Base-by-base conservation (phyloP, 768 basidiomycete species). In the Cystofilobasidium capitatum region DNA sequence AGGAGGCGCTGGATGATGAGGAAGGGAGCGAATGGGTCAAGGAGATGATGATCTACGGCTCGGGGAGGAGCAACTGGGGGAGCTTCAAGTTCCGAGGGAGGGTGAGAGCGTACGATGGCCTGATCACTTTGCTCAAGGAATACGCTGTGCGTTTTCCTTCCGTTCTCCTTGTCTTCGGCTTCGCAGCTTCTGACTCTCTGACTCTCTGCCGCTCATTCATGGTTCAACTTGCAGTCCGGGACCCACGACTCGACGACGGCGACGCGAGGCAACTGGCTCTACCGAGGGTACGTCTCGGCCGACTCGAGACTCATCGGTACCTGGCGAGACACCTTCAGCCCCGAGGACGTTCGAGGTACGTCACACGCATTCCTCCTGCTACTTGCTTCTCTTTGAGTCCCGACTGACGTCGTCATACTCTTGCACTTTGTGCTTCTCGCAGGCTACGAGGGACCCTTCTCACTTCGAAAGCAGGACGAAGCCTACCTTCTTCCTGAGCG, bases 381-480 rank as follows among this genome's bases (percentile, higher is more conserved):
- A 10, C 9, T 58, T 12, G 17, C 55, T 4, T 16, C 26, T 37
- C 54, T 35, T n/a, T 40, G 20, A 10, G 22, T n/a, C n/a, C n/a
- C n/a, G n/a, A n/a, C n/a, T n/a, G n/a, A n/a, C n/a, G n/a, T n/a
- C n/a, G n/a, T n/a, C n/a, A n/a, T n/a, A n/a, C n/a, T n/a, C n/a
- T n/a, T n/a, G n/a, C n/a, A 14, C n/a, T 24, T 35, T 39, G 14
- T 31, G 17, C 24, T 29, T 7, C 29, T 36, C 24, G 26, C 57
- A 66, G 65, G 65, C 26, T 66, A 66, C 65, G 65, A 66, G 57
- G 65, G 65, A 8, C 42, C 65, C 1, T 66, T 66, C 55, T 57
- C 26, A 35, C 42, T 66, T 44, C 58, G 65, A 7, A 59, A 60
- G 26, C 65, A 66, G 36, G 17, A 8, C 3, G 58, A 66, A 3